Evolutionary conservation across 23 red algal species (phyloP).

Genomic region (Gracilaria gracilis): DNA sequence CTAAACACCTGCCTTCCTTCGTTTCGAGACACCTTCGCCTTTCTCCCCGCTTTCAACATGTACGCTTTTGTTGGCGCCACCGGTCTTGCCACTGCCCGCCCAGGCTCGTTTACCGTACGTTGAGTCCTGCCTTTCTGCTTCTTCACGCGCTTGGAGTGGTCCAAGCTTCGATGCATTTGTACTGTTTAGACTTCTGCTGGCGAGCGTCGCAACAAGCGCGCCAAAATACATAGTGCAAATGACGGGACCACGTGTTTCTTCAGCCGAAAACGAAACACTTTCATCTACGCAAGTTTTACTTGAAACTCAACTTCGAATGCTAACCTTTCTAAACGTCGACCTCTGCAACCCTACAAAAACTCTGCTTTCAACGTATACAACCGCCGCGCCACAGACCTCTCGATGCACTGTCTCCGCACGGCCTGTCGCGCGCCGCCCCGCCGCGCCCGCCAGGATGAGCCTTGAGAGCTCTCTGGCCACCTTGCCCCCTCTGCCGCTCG

Average conservation of each 20-base stretch:
- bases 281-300: neutral
- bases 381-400: neutral
- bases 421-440: constrained; percentile 46
- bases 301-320: neutral
- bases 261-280: neutral
- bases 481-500: constrained; percentile 47
- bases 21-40: neutral
- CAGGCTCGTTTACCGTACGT: constrained; percentile 62
- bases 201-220: neutral
- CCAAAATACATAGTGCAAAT: neutral
- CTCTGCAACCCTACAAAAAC: neutral
- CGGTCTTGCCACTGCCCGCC: constrained; percentile 27
- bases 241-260: neutral
- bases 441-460: constrained; percentile 47
- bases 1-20: no score
- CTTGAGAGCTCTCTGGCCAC: constrained; percentile 46
- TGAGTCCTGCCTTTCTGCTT: neutral
- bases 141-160: neutral
- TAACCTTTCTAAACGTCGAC: constrained; percentile 16
- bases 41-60: constrained; percentile 16
- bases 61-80: constrained; percentile 53
- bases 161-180: neutral
- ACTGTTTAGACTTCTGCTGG: neutral
- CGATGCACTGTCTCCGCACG: constrained; percentile 45
- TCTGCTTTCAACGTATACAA: neutral